Conservation (phyloP, 257 asterid species). For the Fraxinus excelsior region DNA sequence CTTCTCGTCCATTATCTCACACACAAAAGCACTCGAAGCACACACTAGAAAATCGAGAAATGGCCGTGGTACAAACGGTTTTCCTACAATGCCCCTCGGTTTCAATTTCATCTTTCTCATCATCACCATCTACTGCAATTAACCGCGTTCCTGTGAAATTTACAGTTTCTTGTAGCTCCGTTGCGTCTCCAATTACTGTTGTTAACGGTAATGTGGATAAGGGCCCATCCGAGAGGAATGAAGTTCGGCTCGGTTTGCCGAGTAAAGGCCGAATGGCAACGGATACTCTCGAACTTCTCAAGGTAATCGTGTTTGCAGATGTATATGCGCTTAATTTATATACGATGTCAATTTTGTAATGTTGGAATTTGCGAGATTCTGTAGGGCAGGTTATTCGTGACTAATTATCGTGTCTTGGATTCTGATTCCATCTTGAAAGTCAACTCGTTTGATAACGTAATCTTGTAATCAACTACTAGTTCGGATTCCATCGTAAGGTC, state of each 20-base stretch:
- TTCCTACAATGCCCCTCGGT: constrained; percentile 35
- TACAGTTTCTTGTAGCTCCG: constrained; percentile 9
- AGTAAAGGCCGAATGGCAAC: constrained; percentile 98
- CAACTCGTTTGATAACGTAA: not conserved
- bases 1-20: not conserved
- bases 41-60: constrained; percentile 2
- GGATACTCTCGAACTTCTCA: constrained; percentile 86
- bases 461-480: not conserved
- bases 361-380: not conserved
- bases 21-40: not conserved
- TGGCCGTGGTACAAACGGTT: constrained; percentile 34
- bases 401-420: not conserved
- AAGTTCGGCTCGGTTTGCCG: constrained; percentile 92
- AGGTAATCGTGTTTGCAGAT: constrained; percentile 38
- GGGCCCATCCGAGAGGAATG: constrained; percentile 45
- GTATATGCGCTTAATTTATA: not conserved
- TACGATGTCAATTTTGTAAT: not conserved
- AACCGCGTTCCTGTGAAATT: constrained; percentile 17
- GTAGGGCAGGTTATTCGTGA: not conserved
- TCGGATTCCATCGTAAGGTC: not conserved
- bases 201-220: constrained; percentile 59
- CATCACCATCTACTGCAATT: constrained; percentile 30
- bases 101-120: constrained; percentile 30
- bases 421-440: not conserved
- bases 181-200: constrained; percentile 44